These are phyloP conservation scores for Solanum hybrid DNA, from an alignment of 305 asterid species.

Conservation along the genomic window DNA sequence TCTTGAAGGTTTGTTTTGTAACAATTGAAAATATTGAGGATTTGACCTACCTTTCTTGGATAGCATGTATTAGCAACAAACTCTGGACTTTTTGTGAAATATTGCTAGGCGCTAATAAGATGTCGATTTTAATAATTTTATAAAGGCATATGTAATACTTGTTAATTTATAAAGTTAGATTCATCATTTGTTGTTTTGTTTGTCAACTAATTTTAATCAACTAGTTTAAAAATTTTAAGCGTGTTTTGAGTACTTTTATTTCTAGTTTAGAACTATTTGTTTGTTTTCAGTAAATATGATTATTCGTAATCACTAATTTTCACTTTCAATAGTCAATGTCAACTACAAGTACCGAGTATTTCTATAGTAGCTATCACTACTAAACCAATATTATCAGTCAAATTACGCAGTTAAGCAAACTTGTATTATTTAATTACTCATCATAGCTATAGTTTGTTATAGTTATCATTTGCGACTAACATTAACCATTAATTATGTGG, in stretches of 20 bases:
- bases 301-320: neutral
- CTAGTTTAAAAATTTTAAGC: neutral
- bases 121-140: neutral
- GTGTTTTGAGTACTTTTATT: neutral
- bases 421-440: too few relatives aligned
- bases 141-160: neutral
- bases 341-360: neutral
- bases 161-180: neutral
- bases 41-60: neutral
- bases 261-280: neutral
- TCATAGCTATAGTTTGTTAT: too few relatives aligned
- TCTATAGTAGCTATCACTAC: neutral
- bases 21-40: neutral
- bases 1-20: neutral
- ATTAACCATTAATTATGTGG: too few relatives aligned
- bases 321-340: neutral
- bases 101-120: too few relatives aligned
- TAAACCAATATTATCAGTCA: neutral
- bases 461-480: too few relatives aligned
- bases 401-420: too few relatives aligned
- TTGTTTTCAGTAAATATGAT: neutral
- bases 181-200: neutral
- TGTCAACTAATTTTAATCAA: neutral
- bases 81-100: too few relatives aligned
- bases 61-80: neutral